Evolutionary conservation across 1,284 basidiomycete genomes (phyloP).

Genomic region (Marasmius sp.): DNA sequence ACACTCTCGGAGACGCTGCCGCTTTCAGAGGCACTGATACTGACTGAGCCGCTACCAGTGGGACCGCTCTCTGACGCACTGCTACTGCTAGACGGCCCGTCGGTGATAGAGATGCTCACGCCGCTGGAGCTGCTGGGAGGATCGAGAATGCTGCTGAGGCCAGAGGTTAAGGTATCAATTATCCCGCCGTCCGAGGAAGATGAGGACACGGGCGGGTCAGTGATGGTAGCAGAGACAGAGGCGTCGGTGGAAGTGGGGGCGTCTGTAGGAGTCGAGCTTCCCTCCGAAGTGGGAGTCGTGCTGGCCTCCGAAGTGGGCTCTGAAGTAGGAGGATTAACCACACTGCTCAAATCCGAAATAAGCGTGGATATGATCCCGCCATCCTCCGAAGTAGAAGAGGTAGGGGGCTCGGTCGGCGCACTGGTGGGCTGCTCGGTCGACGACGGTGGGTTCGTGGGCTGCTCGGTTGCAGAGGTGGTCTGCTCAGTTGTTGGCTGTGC

Average conservation of each 20-base stretch:
- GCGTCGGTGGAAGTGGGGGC: not conserved
- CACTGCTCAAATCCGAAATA: constrained; percentile 2
- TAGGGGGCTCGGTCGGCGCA: not conserved
- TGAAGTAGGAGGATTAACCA: not conserved
- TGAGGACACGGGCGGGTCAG: not conserved
- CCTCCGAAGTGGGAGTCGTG: not conserved
- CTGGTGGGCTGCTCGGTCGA: not conserved
- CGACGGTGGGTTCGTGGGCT: not conserved
- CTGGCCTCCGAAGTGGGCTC: not conserved
- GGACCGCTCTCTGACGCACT: not conserved
- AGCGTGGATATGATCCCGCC: constrained; percentile 4
- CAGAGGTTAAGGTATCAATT: not conserved
- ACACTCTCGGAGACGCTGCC: not conserved
- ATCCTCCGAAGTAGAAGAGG: not conserved
- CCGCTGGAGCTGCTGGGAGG: not conserved
- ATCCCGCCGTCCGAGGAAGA: not conserved
- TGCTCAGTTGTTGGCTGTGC: not conserved
- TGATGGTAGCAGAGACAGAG: not conserved
- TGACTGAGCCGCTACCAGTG: not conserved
- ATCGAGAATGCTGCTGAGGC: constrained; percentile 1
- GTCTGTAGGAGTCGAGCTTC: not conserved
- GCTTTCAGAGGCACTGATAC: not conserved
- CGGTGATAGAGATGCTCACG: not conserved
- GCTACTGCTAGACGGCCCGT: not conserved
- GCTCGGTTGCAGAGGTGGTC: not conserved